phyloP scores from a whole-genome alignment of 2,329 filamentous ascomycete species.

The Sclerotinia minor region DNA sequence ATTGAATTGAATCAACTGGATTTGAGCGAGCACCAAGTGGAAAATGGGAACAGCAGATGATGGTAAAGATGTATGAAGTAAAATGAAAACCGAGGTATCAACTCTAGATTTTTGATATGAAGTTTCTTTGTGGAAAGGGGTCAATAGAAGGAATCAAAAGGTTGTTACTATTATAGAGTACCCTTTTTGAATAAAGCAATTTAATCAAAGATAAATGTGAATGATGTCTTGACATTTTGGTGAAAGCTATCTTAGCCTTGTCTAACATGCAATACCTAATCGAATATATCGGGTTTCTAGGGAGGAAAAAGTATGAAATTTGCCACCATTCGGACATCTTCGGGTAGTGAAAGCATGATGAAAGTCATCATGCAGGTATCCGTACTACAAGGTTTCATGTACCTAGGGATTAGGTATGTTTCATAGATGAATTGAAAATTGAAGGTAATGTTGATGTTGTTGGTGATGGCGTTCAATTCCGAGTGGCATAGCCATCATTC shows the following conservation, averaged over 20 bases:
- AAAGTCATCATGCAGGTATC: not conserved
- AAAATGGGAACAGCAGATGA: not conserved
- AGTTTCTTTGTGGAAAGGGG: not conserved
- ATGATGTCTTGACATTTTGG: not conserved
- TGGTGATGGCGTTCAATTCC: not conserved
- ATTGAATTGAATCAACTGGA: not conserved
- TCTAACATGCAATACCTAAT: not conserved
- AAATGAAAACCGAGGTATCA: not conserved
- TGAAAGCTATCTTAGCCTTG: not conserved
- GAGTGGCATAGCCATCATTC: not conserved
- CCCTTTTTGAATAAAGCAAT: not conserved
- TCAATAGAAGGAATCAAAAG: not conserved
- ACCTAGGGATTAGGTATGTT: not conserved
- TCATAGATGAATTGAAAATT: not conserved
- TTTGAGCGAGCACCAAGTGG: not conserved
- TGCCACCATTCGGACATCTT: conserved; percentile 14
- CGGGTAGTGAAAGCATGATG: not conserved
- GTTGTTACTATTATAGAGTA: not conserved
- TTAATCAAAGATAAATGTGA: not conserved
- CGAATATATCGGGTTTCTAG: not conserved
- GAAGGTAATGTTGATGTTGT: not conserved
- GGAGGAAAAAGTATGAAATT: not conserved
- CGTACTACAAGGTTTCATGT: not conserved
- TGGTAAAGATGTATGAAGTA: not conserved
- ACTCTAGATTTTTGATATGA: not conserved